Evolutionary conservation across 495 filamentous ascomycete species (phyloP).

Genomic region (Aspergillus sclerotioniger): DNA sequence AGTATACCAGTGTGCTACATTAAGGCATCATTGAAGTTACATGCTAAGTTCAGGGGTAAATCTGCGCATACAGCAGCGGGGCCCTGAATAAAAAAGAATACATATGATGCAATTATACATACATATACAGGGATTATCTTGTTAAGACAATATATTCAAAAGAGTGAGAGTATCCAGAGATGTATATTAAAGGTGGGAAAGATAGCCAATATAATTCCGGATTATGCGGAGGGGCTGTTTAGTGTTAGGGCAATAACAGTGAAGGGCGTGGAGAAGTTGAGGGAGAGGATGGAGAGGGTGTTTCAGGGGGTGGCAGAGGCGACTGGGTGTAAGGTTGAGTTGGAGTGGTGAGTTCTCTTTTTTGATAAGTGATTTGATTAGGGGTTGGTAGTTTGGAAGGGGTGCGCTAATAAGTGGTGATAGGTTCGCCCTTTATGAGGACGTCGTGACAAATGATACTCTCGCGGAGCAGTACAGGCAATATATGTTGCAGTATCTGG

Average conservation of each 20-base stretch:
- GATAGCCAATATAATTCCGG: slow-evolving; percentile 55
- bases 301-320: slow-evolving; percentile 54
- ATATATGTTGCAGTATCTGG: slow-evolving; percentile 42
- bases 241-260: slow-evolving; percentile 28
- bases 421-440: slow-evolving; percentile 41
- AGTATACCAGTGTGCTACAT: slow-evolving; percentile 46
- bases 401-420: background rate
- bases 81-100: slow-evolving; percentile 17
- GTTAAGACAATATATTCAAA: slow-evolving; percentile 17
- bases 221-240: slow-evolving; percentile 41
- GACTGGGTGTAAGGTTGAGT: slow-evolving; percentile 49
- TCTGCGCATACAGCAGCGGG: slow-evolving; percentile 12
- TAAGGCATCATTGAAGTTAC: slow-evolving; percentile 14
- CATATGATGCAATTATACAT: slow-evolving; percentile 15
- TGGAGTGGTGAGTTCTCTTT: slow-evolving; percentile 24
- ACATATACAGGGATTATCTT: slow-evolving; percentile 12
- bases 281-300: slow-evolving; percentile 36
- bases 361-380: too few relatives aligned
- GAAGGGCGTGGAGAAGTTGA: slow-evolving; percentile 33
- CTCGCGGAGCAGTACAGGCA: slow-evolving; percentile 42
- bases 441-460: slow-evolving; percentile 52
- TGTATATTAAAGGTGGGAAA: slow-evolving; percentile 18
- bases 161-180: slow-evolving; percentile 15
- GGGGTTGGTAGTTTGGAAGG: too few relatives aligned
- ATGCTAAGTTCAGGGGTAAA: slow-evolving; percentile 11